Base-by-base conservation (phyloP, 306 rosid species). In the Glycine latifolia region DNA sequence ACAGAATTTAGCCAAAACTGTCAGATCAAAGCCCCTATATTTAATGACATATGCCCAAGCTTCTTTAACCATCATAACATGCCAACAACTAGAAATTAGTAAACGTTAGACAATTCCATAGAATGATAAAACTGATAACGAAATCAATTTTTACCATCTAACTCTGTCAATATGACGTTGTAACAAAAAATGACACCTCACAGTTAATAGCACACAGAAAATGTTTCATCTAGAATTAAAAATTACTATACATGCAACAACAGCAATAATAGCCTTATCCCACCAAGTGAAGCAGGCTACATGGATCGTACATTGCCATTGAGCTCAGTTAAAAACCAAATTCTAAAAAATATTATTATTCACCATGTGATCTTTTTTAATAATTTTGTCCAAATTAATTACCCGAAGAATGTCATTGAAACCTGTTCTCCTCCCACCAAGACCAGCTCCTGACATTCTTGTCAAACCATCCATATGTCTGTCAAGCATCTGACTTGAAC, bases 351-450 rank as follows among this genome's bases (percentile, higher is more conserved):
- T 8, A 58, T 8, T 58, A 58, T 8, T 58, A 58, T 58, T 17
- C 11, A 58, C 9, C 9, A 54, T n/a, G 17, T 1, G 16, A 35
- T 7, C 5, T 33, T 7, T 20, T 33, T 33, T 2, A 12, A 62
- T 33, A 62, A 33, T 14, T 62, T 33, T 53, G 10, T 14, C 10
- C 16, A 17, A 72, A 72, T 60, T 54, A 48, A 73, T 88, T 78
- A 95, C 99, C 98, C 88, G 97, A 78, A 93, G 76, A 86, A 91
- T 90, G 84, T 93, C 96, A 31, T 94, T 91, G 78, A 87, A 93
- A 89, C 96, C 86, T 31, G 85, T 85, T 79, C 99, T 89, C 81
- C 97, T 89, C 55, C 65, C 86, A 83, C 92, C 97, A 76, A 91
- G 89, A 74, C 93, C 91, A 82, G 77, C 73, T 63, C 81, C 87